phyloP scores from a whole-genome alignment of 2,329 filamentous ascomycete genomes.

The Botrytis porri region DNA sequence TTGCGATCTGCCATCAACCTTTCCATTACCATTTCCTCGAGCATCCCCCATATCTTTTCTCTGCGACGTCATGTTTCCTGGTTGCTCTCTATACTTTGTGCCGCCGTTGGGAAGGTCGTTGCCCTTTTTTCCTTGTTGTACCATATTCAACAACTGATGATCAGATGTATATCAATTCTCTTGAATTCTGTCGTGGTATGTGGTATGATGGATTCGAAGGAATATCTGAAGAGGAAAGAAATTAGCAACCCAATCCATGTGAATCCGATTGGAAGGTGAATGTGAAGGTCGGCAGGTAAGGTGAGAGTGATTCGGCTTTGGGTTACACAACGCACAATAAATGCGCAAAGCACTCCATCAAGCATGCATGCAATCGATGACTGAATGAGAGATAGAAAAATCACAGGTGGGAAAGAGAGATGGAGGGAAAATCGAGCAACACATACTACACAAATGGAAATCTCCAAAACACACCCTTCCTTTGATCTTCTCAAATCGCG shows the following conservation, averaged over 20 bases:
- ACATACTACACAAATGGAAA: slow-evolving; percentile 26
- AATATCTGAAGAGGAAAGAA: slow-evolving; percentile 17
- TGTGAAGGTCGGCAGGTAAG: not conserved
- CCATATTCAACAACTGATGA: slow-evolving; percentile 52
- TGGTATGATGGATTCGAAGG: not conserved
- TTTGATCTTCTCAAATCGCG: slow-evolving; percentile 25
- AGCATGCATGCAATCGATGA: slow-evolving; percentile 6
- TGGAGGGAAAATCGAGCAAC: not conserved
- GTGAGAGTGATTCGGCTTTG: not conserved
- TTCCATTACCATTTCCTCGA: slow-evolving; percentile 45
- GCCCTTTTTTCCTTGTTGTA: slow-evolving; percentile 46
- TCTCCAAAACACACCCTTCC: slow-evolving; percentile 22
- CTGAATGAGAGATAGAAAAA: not conserved
- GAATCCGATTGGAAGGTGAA: not conserved
- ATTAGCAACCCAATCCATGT: not conserved
- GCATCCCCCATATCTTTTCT: slow-evolving; percentile 58
- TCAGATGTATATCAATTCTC: slow-evolving; percentile 7
- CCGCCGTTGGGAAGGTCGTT: slow-evolving; percentile 45
- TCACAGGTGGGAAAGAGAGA: not conserved
- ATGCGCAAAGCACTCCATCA: slow-evolving; percentile 10
- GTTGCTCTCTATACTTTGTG: slow-evolving; percentile 46
- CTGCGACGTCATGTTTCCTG: slow-evolving; percentile 57
- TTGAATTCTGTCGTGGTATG: not conserved
- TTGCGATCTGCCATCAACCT: slow-evolving; percentile 46
- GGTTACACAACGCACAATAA: slow-evolving; percentile 13